These are phyloP conservation scores for Calocybe gangraenosa DNA, from an alignment of 768 basidiomycete species.

Conservation along the genomic window DNA sequence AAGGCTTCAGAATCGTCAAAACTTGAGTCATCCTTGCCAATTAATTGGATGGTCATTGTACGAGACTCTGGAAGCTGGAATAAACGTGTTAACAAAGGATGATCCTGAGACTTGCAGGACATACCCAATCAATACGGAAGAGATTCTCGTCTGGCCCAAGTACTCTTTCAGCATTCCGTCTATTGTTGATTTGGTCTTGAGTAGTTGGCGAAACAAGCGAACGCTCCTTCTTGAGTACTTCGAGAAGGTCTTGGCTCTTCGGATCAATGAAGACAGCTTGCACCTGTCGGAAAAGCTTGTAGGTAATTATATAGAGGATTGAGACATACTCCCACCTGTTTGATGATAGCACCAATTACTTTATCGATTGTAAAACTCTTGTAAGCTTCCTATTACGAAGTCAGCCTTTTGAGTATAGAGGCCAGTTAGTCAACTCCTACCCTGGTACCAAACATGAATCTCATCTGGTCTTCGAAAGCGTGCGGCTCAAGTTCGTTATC, in stretches of 20 bases:
- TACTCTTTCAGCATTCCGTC: conserved; percentile 64
- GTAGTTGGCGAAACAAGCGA: conserved; percentile 53
- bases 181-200: conserved; percentile 67
- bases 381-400: conserved; percentile 57
- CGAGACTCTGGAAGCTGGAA: conserved; percentile 60
- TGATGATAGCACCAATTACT: conserved; percentile 81
- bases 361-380: conserved; percentile 94
- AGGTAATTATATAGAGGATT: too few relatives aligned
- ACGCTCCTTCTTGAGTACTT: conserved; percentile 66
- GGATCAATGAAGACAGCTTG: conserved; percentile 66
- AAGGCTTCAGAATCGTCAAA: conserved; percentile 74
- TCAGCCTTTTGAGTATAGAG: background rate
- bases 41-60: conserved; percentile 66
- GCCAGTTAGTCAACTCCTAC: conserved; percentile 29
- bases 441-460: conserved; percentile 81
- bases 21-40: conserved; percentile 75
- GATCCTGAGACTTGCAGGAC: background rate
- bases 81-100: background rate
- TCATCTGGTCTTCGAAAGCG: conserved; percentile 87
- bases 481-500: conserved; percentile 88
- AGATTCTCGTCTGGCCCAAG: conserved; percentile 75
- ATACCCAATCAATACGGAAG: conserved; percentile 79
- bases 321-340: conserved; percentile 54
- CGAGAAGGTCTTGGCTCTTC: conserved; percentile 70
- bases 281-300: conserved; percentile 31